Evolutionary conservation across 805 yeast species (phyloP).

Genomic region (Wickerhamiella domercqiae): DNA sequence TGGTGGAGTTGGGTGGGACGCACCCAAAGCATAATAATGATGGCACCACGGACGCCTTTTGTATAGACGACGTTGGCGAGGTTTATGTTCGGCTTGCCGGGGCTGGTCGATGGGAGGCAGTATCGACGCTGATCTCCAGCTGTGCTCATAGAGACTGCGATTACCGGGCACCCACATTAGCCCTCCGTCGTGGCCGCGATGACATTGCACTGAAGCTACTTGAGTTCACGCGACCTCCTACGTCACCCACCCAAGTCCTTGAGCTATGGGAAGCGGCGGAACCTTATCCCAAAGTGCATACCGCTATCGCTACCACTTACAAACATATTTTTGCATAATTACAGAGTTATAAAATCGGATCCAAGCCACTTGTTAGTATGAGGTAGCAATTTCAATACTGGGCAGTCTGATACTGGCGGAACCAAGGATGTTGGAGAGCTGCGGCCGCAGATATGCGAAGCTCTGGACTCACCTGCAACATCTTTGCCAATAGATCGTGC

Average conservation of each 20-base stretch:
- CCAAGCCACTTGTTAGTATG: too few species aligned
- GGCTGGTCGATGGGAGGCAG: slow-evolving; percentile 2
- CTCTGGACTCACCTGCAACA: slow-evolving; percentile 40
- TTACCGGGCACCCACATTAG: slow-evolving; percentile 5
- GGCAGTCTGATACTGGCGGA: slow-evolving; percentile 47
- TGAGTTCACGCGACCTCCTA: background rate
- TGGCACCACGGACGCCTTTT: too few species aligned
- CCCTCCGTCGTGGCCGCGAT: slow-evolving; percentile 3
- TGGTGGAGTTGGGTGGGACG: slow-evolving; percentile 13
- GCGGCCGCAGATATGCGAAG: slow-evolving; percentile 36
- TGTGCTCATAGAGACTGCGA: slow-evolving; percentile 2
- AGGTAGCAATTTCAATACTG: too few species aligned
- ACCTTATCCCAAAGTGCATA: too few species aligned
- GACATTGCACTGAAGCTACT: slow-evolving; percentile 7
- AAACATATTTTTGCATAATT: too few species aligned
- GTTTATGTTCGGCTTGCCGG: slow-evolving; percentile 6
- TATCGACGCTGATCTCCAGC: slow-evolving; percentile 5
- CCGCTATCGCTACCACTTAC: too few species aligned
- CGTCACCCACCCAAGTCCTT: too few species aligned
- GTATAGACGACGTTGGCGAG: slow-evolving; percentile 8
- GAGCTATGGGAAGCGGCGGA: too few species aligned
- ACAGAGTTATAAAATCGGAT: too few species aligned
- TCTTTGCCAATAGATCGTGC: slow-evolving; percentile 44
- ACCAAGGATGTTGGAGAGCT: slow-evolving; percentile 58
- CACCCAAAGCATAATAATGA: too few species aligned